Evolutionary conservation across 164 flowering plant genomes (phyloP).

Genomic region (Aristolochia fimbriata): DNA sequence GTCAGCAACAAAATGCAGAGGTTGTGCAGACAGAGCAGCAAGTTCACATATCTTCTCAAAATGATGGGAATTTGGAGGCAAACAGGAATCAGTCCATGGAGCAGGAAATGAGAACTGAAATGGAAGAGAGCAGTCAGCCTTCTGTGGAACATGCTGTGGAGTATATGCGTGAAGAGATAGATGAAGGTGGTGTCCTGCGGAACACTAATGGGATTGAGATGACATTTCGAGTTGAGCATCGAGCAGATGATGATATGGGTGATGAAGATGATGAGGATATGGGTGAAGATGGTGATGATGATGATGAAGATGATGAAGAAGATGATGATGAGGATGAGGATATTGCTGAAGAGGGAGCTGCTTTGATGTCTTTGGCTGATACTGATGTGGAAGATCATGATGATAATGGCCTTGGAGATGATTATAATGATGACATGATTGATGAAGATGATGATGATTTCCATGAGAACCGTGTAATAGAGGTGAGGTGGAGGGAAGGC

Average conservation of each 20-base stretch:
- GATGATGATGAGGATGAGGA: slow-evolving; percentile 62
- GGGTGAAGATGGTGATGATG: slow-evolving; percentile 82
- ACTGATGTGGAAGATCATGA: slow-evolving; percentile 93
- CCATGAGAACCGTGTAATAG: slow-evolving; percentile 78
- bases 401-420: slow-evolving; percentile 82
- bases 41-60: slow-evolving; percentile 26
- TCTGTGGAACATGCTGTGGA: slow-evolving; percentile 45
- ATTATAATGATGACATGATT: slow-evolving; percentile 77
- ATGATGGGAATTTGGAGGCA: slow-evolving; percentile 27
- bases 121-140: slow-evolving; percentile 36
- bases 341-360: slow-evolving; percentile 81
- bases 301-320: slow-evolving; percentile 55
- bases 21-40: slow-evolving; percentile 29
- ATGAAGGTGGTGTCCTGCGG: slow-evolving; percentile 41
- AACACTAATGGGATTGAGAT: slow-evolving; percentile 50
- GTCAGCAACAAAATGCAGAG: slow-evolving; percentile 24
- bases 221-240: slow-evolving; percentile 61
- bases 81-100: slow-evolving; percentile 29
- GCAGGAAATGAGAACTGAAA: slow-evolving; percentile 55
- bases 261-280: slow-evolving; percentile 79
- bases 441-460: slow-evolving; percentile 93
- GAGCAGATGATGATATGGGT: slow-evolving; percentile 70
- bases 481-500: slow-evolving; percentile 91
- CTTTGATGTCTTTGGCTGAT: slow-evolving; percentile 81
- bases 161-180: slow-evolving; percentile 67